Evolutionary conservation across 225 moss, liverwort and hornwort genomes (phyloP).

Genomic region (Anthoceros angustus): DNA sequence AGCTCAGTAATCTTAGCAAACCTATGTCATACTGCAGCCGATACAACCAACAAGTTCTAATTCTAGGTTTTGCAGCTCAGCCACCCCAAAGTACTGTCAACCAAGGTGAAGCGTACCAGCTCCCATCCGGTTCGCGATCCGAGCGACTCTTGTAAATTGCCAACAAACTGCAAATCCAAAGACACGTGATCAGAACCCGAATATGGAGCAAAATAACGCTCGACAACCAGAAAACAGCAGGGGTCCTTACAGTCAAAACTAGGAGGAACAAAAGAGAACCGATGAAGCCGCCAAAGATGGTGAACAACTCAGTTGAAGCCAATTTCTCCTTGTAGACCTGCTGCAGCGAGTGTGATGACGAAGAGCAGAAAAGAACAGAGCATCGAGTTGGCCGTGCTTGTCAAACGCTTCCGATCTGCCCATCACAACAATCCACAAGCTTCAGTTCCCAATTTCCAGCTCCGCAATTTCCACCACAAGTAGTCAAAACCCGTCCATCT

Average conservation of each 20-base stretch:
- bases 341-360: conserved; percentile 36
- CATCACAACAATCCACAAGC: background rate
- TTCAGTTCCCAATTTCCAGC: background rate
- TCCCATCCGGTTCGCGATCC: conserved; percentile 43
- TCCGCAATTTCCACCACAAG: background rate
- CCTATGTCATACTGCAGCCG: background rate
- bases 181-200: background rate
- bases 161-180: conserved; percentile 26
- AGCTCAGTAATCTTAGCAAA: background rate
- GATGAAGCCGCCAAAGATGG: conserved; percentile 36
- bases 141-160: conserved; percentile 38
- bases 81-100: background rate
- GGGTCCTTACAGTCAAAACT: conserved; percentile 27
- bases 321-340: conserved; percentile 48
- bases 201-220: background rate
- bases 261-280: conserved; percentile 34
- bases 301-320: conserved; percentile 35
- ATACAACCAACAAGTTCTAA: background rate
- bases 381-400: conserved; percentile 32
- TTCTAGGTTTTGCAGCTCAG: background rate
- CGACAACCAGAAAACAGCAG: background rate
- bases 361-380: conserved; percentile 41
- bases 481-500: background rate
- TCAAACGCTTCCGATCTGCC: conserved; percentile 23
- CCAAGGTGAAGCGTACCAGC: conserved; percentile 22